Percentiles rank a stretch among this genome's conserved stretches.
Conservation (phyloP, 2,329 filamentous ascomycete genomes). For the Albophoma yamanashiensis region DNA sequence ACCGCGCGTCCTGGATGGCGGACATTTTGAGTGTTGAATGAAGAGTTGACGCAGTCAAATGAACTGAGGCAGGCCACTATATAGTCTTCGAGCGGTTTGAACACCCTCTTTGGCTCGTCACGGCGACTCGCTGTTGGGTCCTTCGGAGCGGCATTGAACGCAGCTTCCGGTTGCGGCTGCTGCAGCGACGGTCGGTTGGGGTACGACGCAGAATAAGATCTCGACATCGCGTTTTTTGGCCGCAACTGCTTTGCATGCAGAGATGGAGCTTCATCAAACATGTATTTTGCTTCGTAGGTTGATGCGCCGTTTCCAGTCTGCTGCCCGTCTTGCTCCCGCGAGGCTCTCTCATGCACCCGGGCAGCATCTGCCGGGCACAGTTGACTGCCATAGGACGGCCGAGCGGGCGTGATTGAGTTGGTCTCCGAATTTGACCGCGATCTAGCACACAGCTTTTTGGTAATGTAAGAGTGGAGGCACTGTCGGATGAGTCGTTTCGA, state of each 20-base stretch:
- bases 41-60: conserved; percentile 63
- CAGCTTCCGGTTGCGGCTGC: conserved; percentile 5
- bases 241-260: conserved; percentile 21
- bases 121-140: conserved; percentile 8
- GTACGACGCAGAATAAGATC: conserved; percentile 36
- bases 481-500: conserved; percentile 21
- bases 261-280: conserved; percentile 27
- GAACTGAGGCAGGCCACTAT: conserved; percentile 58
- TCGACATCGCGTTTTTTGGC: conserved; percentile 8
- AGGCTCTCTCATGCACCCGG: not conserved
- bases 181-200: conserved; percentile 24
- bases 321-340: not conserved
- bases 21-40: conserved; percentile 47
- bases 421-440: conserved; percentile 3
- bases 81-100: conserved; percentile 70
- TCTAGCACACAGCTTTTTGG: conserved; percentile 11
- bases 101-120: conserved; percentile 47
- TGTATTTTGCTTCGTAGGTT: conserved; percentile 9
- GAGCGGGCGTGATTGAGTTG: not conserved
- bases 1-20: conserved; percentile 19
- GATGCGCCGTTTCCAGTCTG: not conserved
- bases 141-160: conserved; percentile 6
- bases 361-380: conserved; percentile 1
- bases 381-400: conserved; percentile 4
- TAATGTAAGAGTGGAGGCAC: conserved; percentile 21